Evolutionary conservation across 1,139 yeast species (phyloP).

Genomic region (Debaryomyces subglobosus): DNA sequence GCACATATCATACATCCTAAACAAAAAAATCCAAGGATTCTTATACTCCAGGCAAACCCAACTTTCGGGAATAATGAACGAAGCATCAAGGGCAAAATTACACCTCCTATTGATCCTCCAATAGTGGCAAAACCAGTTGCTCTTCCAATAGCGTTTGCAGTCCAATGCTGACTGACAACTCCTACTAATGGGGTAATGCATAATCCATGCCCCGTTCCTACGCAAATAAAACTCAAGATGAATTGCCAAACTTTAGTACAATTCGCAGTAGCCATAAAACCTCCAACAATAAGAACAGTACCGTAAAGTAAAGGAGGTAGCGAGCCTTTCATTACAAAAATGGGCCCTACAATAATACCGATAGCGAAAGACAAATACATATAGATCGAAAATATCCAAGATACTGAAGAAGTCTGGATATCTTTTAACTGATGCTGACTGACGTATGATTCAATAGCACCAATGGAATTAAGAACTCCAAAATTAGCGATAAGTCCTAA

Average conservation of each 20-base stretch:
- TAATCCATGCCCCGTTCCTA: constrained; percentile 39
- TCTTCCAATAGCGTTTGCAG: constrained; percentile 33
- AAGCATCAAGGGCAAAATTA: constrained; percentile 37
- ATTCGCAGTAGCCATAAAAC: constrained; percentile 38
- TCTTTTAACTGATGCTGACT: constrained; percentile 34
- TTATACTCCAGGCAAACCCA: constrained; percentile 41
- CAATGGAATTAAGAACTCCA: constrained; percentile 38
- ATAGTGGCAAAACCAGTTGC: constrained; percentile 42
- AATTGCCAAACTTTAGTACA: constrained; percentile 37
- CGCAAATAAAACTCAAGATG: constrained; percentile 36
- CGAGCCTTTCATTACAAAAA: constrained; percentile 40
- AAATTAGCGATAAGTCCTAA: constrained; percentile 35
- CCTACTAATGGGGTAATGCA: constrained; percentile 42
- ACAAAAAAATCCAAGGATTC: constrained; percentile 37
- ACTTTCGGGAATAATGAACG: constrained; percentile 31
- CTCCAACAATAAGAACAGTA: constrained; percentile 30
- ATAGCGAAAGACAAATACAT: constrained; percentile 33
- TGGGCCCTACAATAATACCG: constrained; percentile 40
- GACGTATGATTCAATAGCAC: constrained; percentile 40
- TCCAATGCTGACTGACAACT: constrained; percentile 42
- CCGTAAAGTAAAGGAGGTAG: constrained; percentile 29
- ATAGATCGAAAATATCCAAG: constrained; percentile 46
- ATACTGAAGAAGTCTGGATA: constrained; percentile 21
- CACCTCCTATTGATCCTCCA: constrained; percentile 46
- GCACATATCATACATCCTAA: constrained; percentile 28